These are phyloP conservation scores for Microstegium vimineum DNA, from an alignment of 176 grass and related monocot species.

Conservation along the genomic window DNA sequence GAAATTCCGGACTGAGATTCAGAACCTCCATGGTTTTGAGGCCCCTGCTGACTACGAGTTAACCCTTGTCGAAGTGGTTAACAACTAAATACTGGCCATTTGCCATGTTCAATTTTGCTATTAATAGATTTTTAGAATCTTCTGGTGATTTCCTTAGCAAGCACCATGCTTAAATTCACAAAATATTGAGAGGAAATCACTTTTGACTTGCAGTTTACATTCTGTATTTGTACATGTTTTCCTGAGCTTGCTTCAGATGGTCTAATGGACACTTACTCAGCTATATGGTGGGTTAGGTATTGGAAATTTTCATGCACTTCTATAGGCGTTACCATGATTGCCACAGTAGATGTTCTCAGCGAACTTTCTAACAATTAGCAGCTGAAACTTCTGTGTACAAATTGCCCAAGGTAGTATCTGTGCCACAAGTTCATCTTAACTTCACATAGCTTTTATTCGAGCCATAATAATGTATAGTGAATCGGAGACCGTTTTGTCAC, in stretches of 20 bases:
- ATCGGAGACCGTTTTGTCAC: no score
- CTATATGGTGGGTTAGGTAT: no score
- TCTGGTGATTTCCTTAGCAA: not conserved
- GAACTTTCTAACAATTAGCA: no score
- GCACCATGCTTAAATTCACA: not conserved
- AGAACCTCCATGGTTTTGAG: slow-evolving; percentile 69
- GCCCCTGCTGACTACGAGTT: slow-evolving; percentile 67
- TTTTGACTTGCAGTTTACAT: not conserved
- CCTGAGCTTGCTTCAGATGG: not conserved
- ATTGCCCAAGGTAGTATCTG: no score
- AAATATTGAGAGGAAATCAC: not conserved
- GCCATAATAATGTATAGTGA: no score
- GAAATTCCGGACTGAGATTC: slow-evolving; percentile 34
- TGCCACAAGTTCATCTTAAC: no score
- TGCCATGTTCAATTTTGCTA: not conserved
- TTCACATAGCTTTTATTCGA: no score
- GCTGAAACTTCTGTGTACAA: no score
- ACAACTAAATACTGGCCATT: slow-evolving; percentile 25
- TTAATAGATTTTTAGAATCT: not conserved
- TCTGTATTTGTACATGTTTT: not conserved
- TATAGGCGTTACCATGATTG: no score
- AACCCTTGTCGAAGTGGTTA: slow-evolving; percentile 62
- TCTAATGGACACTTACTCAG: no score
- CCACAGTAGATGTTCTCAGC: no score
- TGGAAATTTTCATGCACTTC: no score